Conservation (phyloP, 306 rosid genomes). For the Hylodesmum podocarpum region DNA sequence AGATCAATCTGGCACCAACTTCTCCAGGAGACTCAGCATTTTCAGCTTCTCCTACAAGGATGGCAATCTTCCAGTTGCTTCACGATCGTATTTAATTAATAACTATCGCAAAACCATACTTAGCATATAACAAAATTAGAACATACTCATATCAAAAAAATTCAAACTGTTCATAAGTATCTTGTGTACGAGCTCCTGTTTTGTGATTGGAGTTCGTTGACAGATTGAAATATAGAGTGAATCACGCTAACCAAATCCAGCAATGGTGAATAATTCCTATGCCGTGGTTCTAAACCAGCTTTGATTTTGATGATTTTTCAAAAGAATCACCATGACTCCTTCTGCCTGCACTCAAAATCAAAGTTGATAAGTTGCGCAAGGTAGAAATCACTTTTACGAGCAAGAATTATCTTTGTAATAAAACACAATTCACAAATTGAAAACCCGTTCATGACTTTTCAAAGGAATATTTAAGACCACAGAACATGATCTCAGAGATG, state of each 20-base stretch:
- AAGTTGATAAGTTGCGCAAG: conserved; percentile 3
- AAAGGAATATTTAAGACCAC: not conserved
- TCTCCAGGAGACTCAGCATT: conserved; percentile 52
- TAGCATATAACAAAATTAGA: conserved; percentile 1
- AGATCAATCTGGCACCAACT: conserved; percentile 60
- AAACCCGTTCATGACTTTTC: not conserved
- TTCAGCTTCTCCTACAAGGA: conserved; percentile 62
- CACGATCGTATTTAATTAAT: not conserved
- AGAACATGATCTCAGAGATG: not conserved
- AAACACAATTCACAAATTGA: not conserved
- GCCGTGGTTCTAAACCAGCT: conserved; percentile 11
- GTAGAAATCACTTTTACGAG: not conserved
- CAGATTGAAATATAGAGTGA: conserved; percentile 50
- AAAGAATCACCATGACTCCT: conserved; percentile 20
- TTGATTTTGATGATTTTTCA: conserved; percentile 29
- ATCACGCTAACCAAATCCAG: conserved; percentile 54
- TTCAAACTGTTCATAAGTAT: conserved; percentile 56
- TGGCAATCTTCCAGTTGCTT: conserved; percentile 23
- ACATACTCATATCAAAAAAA: conserved; percentile 58
- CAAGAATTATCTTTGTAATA: not conserved
- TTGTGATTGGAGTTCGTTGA: conserved; percentile 57
- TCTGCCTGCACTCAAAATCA: conserved; percentile 39
- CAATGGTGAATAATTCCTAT: conserved; percentile 33
- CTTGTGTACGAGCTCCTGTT: conserved; percentile 75
- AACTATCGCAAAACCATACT: conserved; percentile 20